Base-by-base conservation (phyloP, 768 basidiomycete species). In the Calocybe cyanea region DNA sequence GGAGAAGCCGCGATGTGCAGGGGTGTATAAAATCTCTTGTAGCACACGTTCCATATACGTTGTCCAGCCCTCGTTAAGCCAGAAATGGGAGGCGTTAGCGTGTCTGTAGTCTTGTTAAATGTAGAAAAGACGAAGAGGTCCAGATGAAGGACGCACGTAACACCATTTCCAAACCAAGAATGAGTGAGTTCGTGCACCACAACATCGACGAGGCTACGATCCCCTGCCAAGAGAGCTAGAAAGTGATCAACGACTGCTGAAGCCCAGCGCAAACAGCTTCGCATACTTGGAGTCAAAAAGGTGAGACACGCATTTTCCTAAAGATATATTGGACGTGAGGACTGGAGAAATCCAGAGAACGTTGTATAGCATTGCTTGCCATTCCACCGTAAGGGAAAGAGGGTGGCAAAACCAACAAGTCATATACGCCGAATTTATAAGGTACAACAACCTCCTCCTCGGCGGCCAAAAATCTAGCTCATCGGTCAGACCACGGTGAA, bases 31-130 rank as follows among this genome's bases (percentile, higher is more conserved):
- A 36, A 73, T 66, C 51, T 83, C 74, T 38, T 80, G 80, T 36
- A 95, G 69, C 7, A 95, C 65, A 13, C 92, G 82, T 61, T 98
- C 94, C 23, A 89, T 83, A 59, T 93, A 97, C 0, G 89, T 93
- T 24, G 94, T 96, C 86, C 89, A 94, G 20, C 92, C 87, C 69
- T 93, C 88, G 61, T 92, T 92, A 31, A 92, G 78, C 87, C 88
- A 91, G 67, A 90, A 91, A 63, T 89, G 86, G 0, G 80, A 77
- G 0, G 87, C 80, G 51, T 89, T 66, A 0, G 84, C 83, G 45
- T 87, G 83, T 0, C 83, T 78, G 49, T 3, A 28, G 24, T 28
- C 11, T n/a, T 25, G 39, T 25, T 15, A 47, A 15, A 49, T 28
- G 47, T 13, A 40, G 31, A n/a, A 18, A 18, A 30, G 15, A 24